Percentiles rank a stretch among this genome's conserved stretches.
Evolutionary conservation across 1,139 yeast species (phyloP).

Genomic region (Nakaseomyces nivariensis): DNA sequence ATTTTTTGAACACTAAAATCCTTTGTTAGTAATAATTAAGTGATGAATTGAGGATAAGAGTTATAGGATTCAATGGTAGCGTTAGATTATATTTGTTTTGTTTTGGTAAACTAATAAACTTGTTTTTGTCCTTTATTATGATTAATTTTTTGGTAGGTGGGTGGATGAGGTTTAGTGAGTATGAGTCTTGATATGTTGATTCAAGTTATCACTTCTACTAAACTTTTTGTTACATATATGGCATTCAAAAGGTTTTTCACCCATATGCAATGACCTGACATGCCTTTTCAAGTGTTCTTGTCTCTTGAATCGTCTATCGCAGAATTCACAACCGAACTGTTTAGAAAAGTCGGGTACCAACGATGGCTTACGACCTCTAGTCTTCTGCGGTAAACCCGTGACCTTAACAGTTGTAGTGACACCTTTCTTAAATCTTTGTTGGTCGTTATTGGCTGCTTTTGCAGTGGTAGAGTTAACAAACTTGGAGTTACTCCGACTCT

Average conservation of each 20-base stretch:
- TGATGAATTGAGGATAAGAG: too few relatives aligned
- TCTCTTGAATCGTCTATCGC: constrained; percentile 55
- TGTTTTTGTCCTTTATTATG: too few relatives aligned
- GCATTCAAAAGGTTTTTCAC: constrained; percentile 66
- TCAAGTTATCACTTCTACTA: constrained; percentile 61
- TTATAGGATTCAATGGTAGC: too few relatives aligned
- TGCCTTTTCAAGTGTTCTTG: constrained; percentile 72
- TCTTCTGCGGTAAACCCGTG: constrained; percentile 5
- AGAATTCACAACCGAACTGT: constrained; percentile 32
- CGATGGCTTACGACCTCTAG: constrained; percentile 13
- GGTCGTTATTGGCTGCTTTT: background rate
- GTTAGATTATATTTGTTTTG: too few relatives aligned
- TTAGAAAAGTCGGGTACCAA: constrained; percentile 23
- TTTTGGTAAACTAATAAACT: too few relatives aligned
- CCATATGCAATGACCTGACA: constrained; percentile 58
- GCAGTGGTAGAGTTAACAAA: background rate
- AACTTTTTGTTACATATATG: constrained; percentile 59
- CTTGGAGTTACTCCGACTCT: too few relatives aligned
- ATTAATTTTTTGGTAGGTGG: too few relatives aligned
- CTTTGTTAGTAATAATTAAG: too few relatives aligned
- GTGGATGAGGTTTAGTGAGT: background rate
- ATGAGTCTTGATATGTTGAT: constrained; percentile 68
- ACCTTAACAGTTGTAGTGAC: background rate
- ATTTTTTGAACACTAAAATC: too few relatives aligned
- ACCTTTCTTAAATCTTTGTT: background rate